Percentiles rank a stretch among this genome's conserved stretches.
Conservation (phyloP, 768 basidiomycete genomes). For the Chlorophyllum brunneum region DNA sequence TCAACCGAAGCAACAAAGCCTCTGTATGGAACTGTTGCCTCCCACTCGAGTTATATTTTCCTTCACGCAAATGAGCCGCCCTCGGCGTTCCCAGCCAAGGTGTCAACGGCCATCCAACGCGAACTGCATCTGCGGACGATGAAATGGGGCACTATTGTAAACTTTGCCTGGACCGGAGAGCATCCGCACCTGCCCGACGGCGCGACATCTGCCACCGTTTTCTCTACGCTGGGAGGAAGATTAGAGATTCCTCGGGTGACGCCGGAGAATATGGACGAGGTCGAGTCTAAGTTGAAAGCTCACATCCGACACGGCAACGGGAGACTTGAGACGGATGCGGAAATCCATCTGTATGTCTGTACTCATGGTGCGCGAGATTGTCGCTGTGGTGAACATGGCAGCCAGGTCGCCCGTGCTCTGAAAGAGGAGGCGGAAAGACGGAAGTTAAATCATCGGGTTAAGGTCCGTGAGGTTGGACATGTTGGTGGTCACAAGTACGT, state of each 20-base stretch:
- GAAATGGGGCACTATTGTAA: constrained; percentile 53
- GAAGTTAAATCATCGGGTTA: constrained; percentile 26
- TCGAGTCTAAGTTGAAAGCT: constrained; percentile 33
- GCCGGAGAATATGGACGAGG: constrained; percentile 45
- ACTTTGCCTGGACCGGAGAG: constrained; percentile 49
- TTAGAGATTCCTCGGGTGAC: constrained; percentile 48
- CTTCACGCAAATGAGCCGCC: constrained; percentile 50
- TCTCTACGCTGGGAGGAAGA: constrained; percentile 42
- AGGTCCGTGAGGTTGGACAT: constrained; percentile 69
- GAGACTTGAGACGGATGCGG: constrained; percentile 16
- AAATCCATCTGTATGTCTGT: constrained; percentile 61
- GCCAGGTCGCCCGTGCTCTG: constrained; percentile 50
- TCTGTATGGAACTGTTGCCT: constrained; percentile 47
- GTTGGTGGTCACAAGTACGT: constrained; percentile 83
- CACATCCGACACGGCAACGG: constrained; percentile 20
- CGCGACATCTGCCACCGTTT: constrained; percentile 42
- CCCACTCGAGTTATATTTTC: constrained; percentile 52
- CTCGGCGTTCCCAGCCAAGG: constrained; percentile 40
- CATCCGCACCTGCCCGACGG: background rate
- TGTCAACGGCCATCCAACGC: constrained; percentile 46
- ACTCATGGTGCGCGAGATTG: constrained; percentile 80
- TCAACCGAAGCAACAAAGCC: constrained; percentile 16
- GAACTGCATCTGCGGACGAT: constrained; percentile 40
- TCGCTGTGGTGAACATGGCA: constrained; percentile 68
- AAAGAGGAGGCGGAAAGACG: constrained; percentile 45